These are phyloP conservation scores for Cryphonectria nitschkei DNA, from an alignment of 2,329 filamentous ascomycete species.

Conservation along the genomic window DNA sequence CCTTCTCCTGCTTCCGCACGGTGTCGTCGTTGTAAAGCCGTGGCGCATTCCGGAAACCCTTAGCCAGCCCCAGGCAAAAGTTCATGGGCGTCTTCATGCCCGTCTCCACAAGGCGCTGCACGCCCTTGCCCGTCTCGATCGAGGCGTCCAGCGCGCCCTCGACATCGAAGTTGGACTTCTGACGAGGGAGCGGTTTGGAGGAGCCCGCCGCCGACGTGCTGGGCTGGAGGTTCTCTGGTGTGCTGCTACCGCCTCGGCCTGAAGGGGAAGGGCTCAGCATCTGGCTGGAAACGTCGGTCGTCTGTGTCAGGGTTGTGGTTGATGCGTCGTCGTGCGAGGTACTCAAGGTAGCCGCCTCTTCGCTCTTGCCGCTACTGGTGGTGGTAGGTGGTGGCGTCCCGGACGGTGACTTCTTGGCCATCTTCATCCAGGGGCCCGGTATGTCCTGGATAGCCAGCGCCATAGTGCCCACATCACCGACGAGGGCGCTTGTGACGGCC, in stretches of 20 bases:
- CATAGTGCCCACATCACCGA: slow-evolving; percentile 82
- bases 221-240: neutral
- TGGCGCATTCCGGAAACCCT: slow-evolving; percentile 87
- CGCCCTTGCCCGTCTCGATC: slow-evolving; percentile 66
- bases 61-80: slow-evolving; percentile 78
- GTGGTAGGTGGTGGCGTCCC: neutral
- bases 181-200: neutral
- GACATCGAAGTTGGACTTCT: slow-evolving; percentile 17
- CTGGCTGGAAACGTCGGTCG: slow-evolving; percentile 9
- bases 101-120: slow-evolving; percentile 74
- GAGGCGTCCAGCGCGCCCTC: slow-evolving; percentile 26
- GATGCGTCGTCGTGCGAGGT: slow-evolving; percentile 7
- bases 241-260: neutral
- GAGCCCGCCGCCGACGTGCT: neutral
- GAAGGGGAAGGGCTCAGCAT: slow-evolving; percentile 1
- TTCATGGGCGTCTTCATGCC: slow-evolving; percentile 82
- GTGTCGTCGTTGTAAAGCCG: slow-evolving; percentile 84
- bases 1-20: slow-evolving; percentile 76
- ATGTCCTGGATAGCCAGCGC: slow-evolving; percentile 82
- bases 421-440: slow-evolving; percentile 59
- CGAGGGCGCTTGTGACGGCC: slow-evolving; percentile 74
- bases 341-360: slow-evolving; percentile 16
- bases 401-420: slow-evolving; percentile 28
- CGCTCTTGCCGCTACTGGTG: slow-evolving; percentile 9
- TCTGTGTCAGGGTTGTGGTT: slow-evolving; percentile 23